Percentiles rank a stretch among this genome's conserved stretches.
These are phyloP conservation scores for Chondrostereum purpureum DNA, from an alignment of 1,284 basidiomycete genomes.

Conservation along the genomic window DNA sequence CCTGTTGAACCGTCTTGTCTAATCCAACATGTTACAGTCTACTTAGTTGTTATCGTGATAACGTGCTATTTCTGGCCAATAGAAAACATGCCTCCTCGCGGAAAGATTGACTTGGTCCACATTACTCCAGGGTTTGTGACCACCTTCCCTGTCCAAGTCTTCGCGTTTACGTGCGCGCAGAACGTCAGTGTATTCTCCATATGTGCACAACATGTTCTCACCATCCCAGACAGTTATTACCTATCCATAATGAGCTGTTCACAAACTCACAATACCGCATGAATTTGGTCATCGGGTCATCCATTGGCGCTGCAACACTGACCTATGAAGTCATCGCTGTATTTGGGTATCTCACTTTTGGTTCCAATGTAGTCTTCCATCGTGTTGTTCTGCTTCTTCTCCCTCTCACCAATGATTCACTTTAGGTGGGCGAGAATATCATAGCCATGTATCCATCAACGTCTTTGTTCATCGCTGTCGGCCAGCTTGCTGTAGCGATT, in stretches of 20 bases:
- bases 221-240: conserved; percentile 60
- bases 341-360: conserved; percentile 95
- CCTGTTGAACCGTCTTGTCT: conserved; percentile 5
- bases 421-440: conserved; percentile 82
- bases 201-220: conserved; percentile 1
- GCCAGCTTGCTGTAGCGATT: conserved; percentile 88
- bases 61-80: conserved; percentile 69
- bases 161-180: conserved; percentile 88
- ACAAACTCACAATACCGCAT: conserved; percentile 77
- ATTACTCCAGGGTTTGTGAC: conserved; percentile 77
- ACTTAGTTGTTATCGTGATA: conserved; percentile 70
- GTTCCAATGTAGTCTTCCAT: conserved; percentile 51
- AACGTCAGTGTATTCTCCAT: conserved; percentile 51
- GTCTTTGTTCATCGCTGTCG: conserved; percentile 87
- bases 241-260: conserved; percentile 90
- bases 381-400: conserved; percentile 4
- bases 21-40: conserved; percentile 36
- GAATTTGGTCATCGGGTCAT: conserved; percentile 81
- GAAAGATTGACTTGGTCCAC: conserved; percentile 63
- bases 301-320: conserved; percentile 75
- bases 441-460: conserved; percentile 95
- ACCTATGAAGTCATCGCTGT: conserved; percentile 82
- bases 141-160: conserved; percentile 92
- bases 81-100: conserved; percentile 48
- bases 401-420: conserved; percentile 3